Evolutionary conservation across 148 eudicot genomes (phyloP), one percentile per base, ranked within the genome.

Genomic region (Vaccinium myrtillus): DNA sequence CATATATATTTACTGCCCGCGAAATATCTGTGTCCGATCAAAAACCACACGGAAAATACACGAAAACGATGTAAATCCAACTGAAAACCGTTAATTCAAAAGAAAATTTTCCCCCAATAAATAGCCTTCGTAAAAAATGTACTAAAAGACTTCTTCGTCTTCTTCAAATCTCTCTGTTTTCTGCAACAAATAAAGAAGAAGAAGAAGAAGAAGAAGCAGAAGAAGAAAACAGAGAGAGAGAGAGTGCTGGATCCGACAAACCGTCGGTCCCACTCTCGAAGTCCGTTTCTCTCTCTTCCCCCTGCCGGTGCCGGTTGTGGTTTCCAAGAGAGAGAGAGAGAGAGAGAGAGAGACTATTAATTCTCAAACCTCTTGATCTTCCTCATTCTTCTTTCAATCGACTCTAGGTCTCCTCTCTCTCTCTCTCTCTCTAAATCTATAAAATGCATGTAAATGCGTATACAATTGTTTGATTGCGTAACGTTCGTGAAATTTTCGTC

Each of bases 321-420:
- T 25, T 30, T 1, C 76, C 43, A 46, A n/a, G n/a, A n/a, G 30
- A 27, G 30, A 70, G 76, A 71, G 48, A 36, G 76, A 71, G 69
- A 79, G 81, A 79, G 81, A 27, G 39, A 80, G 73, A 50, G 13
- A 80, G 82, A n/a, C 15, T 9, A 23, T n/a, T 67, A 14, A 39
- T 80, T 25, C 39, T 43, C 39, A 3, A 6, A 43, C 21, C 81
- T 39, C 53, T 59, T 59, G 51, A 46, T 80, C 53, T 59, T 80
- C 71, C 73, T 21, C 71, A 59, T 80, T 80, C 53, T 21, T 39
- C 25, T 73, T 19, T n/a, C 56, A 58, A 55, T 36, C 32, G 13
- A 27, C 43, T 32, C 46, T 18, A 80, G 23, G 65, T 79, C 49
- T 23, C 80, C 6, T 32, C 36, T 32, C 36, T 32, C 36, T 32